Evolutionary conservation across 2,329 filamentous ascomycete genomes (phyloP).

Genomic region (Calonectria montana): DNA sequence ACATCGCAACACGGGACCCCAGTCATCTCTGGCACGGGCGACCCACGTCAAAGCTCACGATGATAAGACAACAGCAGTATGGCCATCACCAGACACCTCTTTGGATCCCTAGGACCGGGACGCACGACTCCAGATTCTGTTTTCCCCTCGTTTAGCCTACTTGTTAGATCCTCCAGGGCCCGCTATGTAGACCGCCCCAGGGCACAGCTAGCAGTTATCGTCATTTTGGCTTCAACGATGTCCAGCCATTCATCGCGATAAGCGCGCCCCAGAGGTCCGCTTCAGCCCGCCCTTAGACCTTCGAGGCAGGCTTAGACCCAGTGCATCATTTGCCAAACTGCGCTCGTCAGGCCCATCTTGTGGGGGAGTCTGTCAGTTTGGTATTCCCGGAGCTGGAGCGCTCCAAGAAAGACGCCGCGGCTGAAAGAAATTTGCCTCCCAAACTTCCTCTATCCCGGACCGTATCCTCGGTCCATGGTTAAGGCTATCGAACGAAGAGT

Average conservation of each 20-base stretch:
- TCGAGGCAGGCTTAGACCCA: conserved; percentile 21
- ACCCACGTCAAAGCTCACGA: conserved; percentile 32
- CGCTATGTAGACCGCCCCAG: conserved; percentile 30
- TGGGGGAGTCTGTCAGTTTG: conserved; percentile 14
- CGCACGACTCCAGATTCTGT: conserved; percentile 21
- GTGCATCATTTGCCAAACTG: conserved; percentile 28
- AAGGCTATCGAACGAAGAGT: conserved; percentile 10
- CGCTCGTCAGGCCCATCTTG: conserved; percentile 32
- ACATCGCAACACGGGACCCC: conserved; percentile 28
- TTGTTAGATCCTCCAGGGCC: conserved; percentile 19
- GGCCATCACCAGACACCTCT: conserved; percentile 27
- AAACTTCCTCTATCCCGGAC: conserved; percentile 35
- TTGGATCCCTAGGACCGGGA: conserved; percentile 19
- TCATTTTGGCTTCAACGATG: conserved; percentile 31
- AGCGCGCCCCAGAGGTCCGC: conserved; percentile 42
- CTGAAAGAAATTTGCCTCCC: conserved; percentile 33
- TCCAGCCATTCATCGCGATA: conserved; percentile 42
- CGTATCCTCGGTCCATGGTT: conserved; percentile 30
- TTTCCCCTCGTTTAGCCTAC: conserved; percentile 17
- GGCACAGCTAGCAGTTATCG: conserved; percentile 27
- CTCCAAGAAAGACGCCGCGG: conserved; percentile 19
- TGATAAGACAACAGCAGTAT: conserved; percentile 30
- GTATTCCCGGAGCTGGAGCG: conserved; percentile 34
- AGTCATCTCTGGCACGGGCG: conserved; percentile 23
- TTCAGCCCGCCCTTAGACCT: conserved; percentile 26